Base-by-base conservation (phyloP, 192 early-diverging fungal genomes). In the Umbelopsis ramanniana region DNA sequence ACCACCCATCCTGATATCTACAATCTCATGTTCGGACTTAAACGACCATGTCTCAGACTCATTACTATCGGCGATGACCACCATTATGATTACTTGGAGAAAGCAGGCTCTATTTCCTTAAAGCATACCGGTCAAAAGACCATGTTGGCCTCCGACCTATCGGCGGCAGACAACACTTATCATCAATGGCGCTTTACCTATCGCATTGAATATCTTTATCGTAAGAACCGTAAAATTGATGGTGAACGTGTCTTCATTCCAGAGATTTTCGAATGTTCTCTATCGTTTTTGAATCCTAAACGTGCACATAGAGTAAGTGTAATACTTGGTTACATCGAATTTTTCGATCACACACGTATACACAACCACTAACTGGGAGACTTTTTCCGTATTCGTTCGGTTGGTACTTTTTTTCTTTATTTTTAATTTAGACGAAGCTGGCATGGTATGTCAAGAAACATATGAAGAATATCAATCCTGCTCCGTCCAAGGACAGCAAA, bases 21-120 rank as follows among this genome's bases (percentile, higher is more conserved):
- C 53, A 82, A 77, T 60, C 77, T 77, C 67, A 78, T 73, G n/a
- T 82, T 82, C 74, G 81, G 81, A 24, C 74, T 79, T n/a, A 75
- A 63, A 15, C 71, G 75, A 29, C 81, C 81, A 15, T 45, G 72
- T 33, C 69, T 82, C 68, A 76, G 80, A 22, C 74, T 82, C 40
- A 82, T 82, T 53, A 78, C 81, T 21, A 72, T 82, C 5, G 81
- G 81, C 17, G 69, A 76, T n/a, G 75, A 76, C 10, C 73, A 82
- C 60, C 74, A 73, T 26, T 78, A 71, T n/a, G 81, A 82, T 15
- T 82, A 82, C 57, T 47, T 82, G n/a, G 81, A 82, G 40, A 82
- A 82, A 69, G 81, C 77, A 35, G 81, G 76, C 14, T 71, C 71
- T 12, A 76, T 82, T 68, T 57, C 81, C 46, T 73, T 82, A 48